Percentiles rank a stretch among this genome's conserved stretches.
These are phyloP conservation scores for Boletus subcaerulescens DNA, from an alignment of 768 basidiomycete species.

Conservation along the genomic window DNA sequence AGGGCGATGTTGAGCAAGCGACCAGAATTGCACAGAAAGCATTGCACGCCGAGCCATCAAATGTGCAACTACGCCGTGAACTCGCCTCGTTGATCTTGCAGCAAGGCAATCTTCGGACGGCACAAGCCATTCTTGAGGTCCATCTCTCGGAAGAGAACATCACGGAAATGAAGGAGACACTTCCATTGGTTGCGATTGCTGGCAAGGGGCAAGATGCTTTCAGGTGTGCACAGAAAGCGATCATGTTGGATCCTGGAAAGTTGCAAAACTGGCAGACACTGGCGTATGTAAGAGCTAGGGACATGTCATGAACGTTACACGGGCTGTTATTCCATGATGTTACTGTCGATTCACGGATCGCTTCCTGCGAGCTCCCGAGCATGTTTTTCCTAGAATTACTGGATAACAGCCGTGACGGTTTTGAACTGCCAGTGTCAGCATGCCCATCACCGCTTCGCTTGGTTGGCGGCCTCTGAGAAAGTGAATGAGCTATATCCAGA, in stretches of 20 bases:
- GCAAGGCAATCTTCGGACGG: constrained; percentile 37
- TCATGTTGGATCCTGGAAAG: constrained; percentile 53
- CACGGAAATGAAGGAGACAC: constrained; percentile 38
- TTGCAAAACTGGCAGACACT: constrained; percentile 55
- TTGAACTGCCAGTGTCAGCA: not conserved
- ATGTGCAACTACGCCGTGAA: constrained; percentile 44
- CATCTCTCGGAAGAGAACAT: constrained; percentile 30
- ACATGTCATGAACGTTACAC: constrained; percentile 20
- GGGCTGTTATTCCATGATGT: not conserved
- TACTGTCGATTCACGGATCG: not conserved
- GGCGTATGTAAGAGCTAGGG: constrained; percentile 46
- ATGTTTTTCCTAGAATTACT: not conserved
- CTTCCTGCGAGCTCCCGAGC: not conserved
- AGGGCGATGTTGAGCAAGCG: constrained; percentile 53
- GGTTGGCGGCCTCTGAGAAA: constrained; percentile 39
- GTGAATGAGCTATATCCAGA: constrained; percentile 1
- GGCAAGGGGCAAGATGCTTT: constrained; percentile 33
- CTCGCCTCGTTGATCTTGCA: constrained; percentile 58
- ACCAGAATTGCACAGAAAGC: constrained; percentile 54
- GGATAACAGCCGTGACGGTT: not conserved
- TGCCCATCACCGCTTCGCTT: constrained; percentile 35
- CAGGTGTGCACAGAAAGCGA: constrained; percentile 55
- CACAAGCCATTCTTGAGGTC: constrained; percentile 47
- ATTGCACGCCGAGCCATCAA: constrained; percentile 54
- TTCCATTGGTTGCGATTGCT: constrained; percentile 52